A percentile compares a stretch with the other conserved stretches of the same genome.
phyloP scores from a whole-genome alignment of 805 yeast species.

The Yamadazyma ubonensis region DNA sequence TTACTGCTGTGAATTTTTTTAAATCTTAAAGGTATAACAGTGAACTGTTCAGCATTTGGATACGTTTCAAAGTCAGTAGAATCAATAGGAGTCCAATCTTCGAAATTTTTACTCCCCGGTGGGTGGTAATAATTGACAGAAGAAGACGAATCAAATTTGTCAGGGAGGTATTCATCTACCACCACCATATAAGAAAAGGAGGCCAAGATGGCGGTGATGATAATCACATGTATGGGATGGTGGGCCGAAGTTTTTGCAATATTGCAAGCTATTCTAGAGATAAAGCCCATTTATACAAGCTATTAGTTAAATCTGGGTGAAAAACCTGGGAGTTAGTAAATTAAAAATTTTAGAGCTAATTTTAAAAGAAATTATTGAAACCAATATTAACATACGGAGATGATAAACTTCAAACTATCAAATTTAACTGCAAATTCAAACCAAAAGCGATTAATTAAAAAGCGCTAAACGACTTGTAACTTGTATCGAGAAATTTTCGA shows the following conservation, averaged over 20 bases:
- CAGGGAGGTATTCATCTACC: constrained; percentile 63
- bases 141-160: constrained; percentile 29
- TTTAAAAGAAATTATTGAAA: too few species aligned
- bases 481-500: constrained; percentile 12
- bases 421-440: not conserved
- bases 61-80: constrained; percentile 32
- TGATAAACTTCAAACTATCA: not conserved
- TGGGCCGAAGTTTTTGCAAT: constrained; percentile 64
- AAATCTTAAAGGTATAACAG: constrained; percentile 59
- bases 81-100: constrained; percentile 50
- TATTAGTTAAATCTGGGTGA: not conserved
- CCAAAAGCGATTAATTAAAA: not conserved
- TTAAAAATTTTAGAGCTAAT: not conserved
- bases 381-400: not conserved
- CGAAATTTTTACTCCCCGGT: constrained; percentile 30
- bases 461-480: constrained; percentile 11
- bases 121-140: constrained; percentile 34
- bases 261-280: constrained; percentile 8
- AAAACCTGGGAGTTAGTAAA: constrained; percentile 3
- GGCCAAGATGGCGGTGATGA: constrained; percentile 68
- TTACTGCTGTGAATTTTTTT: constrained; percentile 41
- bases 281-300: constrained; percentile 2
- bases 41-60: constrained; percentile 45
- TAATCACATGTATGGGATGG: constrained; percentile 84
- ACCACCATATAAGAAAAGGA: constrained; percentile 77